A percentile compares a stretch with the other conserved stretches of the same genome.
These are phyloP conservation scores for Arabidopsis suecica DNA, from an alignment of 345 rosid species.

Conservation along the genomic window DNA sequence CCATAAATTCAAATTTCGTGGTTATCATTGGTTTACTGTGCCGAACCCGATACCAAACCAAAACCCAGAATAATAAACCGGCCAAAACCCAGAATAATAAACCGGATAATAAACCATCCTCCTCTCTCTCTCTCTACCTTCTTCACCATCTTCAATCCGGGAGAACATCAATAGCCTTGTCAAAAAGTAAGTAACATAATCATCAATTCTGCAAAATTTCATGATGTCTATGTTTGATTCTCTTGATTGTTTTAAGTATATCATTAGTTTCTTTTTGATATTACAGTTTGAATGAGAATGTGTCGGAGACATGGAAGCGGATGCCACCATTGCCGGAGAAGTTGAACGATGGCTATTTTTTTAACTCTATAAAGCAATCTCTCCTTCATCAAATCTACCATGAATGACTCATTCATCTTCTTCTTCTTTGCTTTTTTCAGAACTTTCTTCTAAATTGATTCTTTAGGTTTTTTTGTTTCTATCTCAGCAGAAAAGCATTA, in stretches of 20 bases:
- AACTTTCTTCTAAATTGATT: neutral
- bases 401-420: constrained; percentile 16
- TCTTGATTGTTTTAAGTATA: neutral
- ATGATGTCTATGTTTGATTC: neutral
- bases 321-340: constrained; percentile 72
- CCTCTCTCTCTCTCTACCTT: no score
- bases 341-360: constrained; percentile 59
- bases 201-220: neutral
- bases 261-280: neutral
- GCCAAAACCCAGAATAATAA: no score
- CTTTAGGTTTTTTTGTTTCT: neutral
- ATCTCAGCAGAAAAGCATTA: neutral
- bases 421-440: neutral
- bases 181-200: constrained; percentile 46
- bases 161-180: constrained; percentile 50
- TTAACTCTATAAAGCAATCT: constrained; percentile 32
- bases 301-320: constrained; percentile 68
- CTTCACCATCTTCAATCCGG: constrained; percentile 20
- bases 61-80: no score
- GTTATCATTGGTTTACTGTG: no score
- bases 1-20: no score
- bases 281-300: constrained; percentile 60
- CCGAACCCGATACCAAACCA: no score
- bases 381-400: constrained; percentile 44
- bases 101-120: no score